Base-by-base conservation (phyloP, 148 eudicot genomes). In the Cornus controversa region DNA sequence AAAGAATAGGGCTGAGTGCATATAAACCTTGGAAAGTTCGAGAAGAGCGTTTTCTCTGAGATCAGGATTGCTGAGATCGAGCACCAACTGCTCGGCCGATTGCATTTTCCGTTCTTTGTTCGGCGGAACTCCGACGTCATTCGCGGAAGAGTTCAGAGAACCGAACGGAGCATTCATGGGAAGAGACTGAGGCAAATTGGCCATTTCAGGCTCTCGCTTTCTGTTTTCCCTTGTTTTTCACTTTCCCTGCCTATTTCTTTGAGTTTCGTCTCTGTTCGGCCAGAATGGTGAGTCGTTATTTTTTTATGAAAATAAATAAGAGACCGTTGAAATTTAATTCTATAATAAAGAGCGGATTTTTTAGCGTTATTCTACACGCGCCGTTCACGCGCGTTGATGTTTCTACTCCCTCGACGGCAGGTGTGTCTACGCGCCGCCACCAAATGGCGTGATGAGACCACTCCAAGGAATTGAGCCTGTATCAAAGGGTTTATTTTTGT, bases 41-140 rank as follows among this genome's bases (percentile, higher is more conserved):
- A 91, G 93, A 70, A 94, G 97, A 9, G 97, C 98, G 80, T 94
- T 91, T 79, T 93, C 96, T 40, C 98, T 83, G 71, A 93, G 91
- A 67, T 94, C 97, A 15, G 97, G 96, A 58, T 87, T 87, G 76
- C 94, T 86, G 57, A 95, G 94, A 78, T 95, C 98, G 36, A 93
- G 93, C 4, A 95, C 96, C 50, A 93, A 80, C 78, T 86, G 85
- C 83, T 94, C 97, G 15, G 92, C 97, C 8, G 91, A 87, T 70
- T 91, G 94, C 97, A 94, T 88, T 67, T 89, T 91, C 75, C 90
- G 89, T 50, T 87, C 90, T 67, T 80, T 86, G 77, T 77, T 79
- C 15, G 74, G 27, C 37, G 73, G 83, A 65, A 71, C 71, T 66
- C 85, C 89, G 60, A 31, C 77, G 13, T 74, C 79, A 13, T 50